Evolutionary conservation across 2,329 filamentous ascomycete species (phyloP), one percentile per base, ranked within the genome.

Genomic region (Neofusicoccum umdonicola): DNA sequence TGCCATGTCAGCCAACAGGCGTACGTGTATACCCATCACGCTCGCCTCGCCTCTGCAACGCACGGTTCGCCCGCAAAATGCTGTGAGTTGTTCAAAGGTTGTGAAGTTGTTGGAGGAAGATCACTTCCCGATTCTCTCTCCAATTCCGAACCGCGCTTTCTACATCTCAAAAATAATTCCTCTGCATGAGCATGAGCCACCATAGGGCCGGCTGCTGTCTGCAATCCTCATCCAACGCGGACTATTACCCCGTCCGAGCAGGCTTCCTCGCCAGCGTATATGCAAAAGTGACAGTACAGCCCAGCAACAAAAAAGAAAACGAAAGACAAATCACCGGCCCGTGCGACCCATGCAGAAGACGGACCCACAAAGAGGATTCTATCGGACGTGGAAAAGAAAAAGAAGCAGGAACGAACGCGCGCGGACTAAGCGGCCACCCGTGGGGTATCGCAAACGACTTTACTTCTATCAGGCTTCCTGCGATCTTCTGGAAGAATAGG

Each of bases 391-490:
- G 9, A 35, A 12, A 31, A 2, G 39, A 27, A 31, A 12, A 31
- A 19, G 19, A 57, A 34, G 13, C 9, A 58, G 44, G 42, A 45
- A 8, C n/a, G 34, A 58, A 58, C 54, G 17, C 47, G n/a, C 54
- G 54, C 54, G 41, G 54, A 45, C 31, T 27, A 45, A 42, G 54
- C 37, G 54, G 39, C 52, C 52, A 42, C 37, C 52, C 17, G 35
- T 39, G 35, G 37, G 54, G 54, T 58, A 58, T 58, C 54, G 54
- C 41, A 58, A 56, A 44, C 54, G 39, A 58, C 54, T 19, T 52
- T n/a, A 22, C 39, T 17, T 58, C 54, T 58, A 58, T 58, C 15
- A 44, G 19, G 27, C 27, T 19, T 19, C 52, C 52, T 37, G 54
- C 54, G 7, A 39, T 57, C 52, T 57, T 51, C 19, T 31, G 52